Evolutionary conservation across 495 filamentous ascomycete genomes (phyloP), one percentile per base, ranked within the genome.

Genomic region (Hyphodiscus hymeniophilus): DNA sequence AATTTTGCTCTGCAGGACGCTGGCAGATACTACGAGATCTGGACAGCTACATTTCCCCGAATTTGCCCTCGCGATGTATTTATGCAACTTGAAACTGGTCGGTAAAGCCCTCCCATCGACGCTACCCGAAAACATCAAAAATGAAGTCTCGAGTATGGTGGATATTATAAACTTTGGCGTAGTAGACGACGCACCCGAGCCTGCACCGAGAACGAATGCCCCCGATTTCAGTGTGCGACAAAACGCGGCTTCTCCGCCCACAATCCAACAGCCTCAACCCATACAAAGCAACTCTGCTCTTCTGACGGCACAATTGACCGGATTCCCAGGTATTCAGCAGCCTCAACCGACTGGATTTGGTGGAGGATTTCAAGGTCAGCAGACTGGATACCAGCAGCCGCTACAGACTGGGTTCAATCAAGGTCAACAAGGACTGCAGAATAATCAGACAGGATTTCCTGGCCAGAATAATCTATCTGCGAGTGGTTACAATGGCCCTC

Each of bases 101-200:
- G 90, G 90, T 23, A 95, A 94, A 63, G 69, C 79, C 0, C 59
- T 99, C 8, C 94, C 94, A 1, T 55, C 70, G 1, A 60, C 61
- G 11, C 69, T 99, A 2, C 91, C 94, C 0, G 90, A 96, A 33
- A 83, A 76, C 33, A 80, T 97, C 39, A 83, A 77, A 65, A 99
- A 97, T 61, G 94, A 99, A 66, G 94, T 99, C 23, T 96, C 91
- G 8, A 94, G 94, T 60, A 97, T 99, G 92, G 94, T 99, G 28
- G 94, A 99, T 60, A 97, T 97, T 35, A 99, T 99, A 54, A 95
- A 91, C 16, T 97, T 97, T 63, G 87, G 86, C 48, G 79, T 96
- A 16, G 79, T 80, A 0, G 94, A 98, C 55, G 84, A 90, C 13
- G 73, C 67, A 15, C 77, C 82, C 44, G 60, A 50, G 39, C 50